Evolutionary conservation across 169 alveolate genomes (phyloP).

Genomic region (Perkinsus chesapeaki): DNA sequence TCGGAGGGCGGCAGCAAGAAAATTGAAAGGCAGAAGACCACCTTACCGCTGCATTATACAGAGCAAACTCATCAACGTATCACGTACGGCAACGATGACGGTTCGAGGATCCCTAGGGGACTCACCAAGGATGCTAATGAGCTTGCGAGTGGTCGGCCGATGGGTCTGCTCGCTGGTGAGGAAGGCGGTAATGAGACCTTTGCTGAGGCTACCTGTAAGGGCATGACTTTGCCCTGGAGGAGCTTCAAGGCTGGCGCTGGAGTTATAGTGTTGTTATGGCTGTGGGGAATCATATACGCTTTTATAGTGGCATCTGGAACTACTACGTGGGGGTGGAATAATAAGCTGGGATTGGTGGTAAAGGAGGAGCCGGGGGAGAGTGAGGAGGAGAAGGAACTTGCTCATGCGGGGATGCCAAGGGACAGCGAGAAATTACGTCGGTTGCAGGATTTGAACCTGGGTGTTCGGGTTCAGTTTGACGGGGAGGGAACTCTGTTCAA

Average conservation of each 20-base stretch:
- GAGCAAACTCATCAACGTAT: background rate
- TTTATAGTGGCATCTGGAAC: background rate
- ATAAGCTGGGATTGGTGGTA: background rate
- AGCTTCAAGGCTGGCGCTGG: background rate
- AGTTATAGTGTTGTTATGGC: background rate
- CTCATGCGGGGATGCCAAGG: background rate
- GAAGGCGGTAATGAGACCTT: background rate
- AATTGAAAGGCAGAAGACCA: background rate
- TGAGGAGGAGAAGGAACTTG: background rate
- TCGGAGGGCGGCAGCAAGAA: background rate
- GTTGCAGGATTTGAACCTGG: background rate
- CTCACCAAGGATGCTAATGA: background rate
- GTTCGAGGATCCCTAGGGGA: background rate
- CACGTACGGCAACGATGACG: background rate
- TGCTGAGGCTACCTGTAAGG: background rate
- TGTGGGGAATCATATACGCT: background rate
- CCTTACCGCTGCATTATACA: background rate
- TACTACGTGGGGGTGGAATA: background rate
- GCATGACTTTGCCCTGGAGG: background rate
- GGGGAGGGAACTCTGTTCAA: background rate
- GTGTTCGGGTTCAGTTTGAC: slow-evolving; percentile 1
- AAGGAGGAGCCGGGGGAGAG: background rate
- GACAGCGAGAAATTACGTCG: background rate
- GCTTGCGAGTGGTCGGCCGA: background rate
- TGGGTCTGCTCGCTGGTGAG: background rate